A percentile compares a stretch with the other conserved stretches of the same genome.
Evolutionary conservation across 805 yeast species (phyloP).

Genomic region (Saccharomycopsis sp.): DNA sequence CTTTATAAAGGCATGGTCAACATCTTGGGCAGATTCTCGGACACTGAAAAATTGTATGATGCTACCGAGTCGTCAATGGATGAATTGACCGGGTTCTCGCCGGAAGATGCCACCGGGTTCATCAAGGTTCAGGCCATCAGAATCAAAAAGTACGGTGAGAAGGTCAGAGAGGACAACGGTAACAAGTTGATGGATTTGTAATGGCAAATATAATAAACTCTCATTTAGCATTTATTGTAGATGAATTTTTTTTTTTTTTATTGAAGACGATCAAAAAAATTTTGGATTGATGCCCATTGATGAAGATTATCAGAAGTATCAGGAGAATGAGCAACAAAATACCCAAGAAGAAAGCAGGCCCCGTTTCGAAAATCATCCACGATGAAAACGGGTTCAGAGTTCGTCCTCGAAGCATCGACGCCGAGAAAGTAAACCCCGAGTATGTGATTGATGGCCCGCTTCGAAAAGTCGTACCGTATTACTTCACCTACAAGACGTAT

Average conservation of each 20-base stretch:
- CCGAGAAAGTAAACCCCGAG: not conserved
- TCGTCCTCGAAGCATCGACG: not conserved
- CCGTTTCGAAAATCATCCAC: not conserved
- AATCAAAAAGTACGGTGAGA: conserved; percentile 95
- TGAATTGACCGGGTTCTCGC: conserved; percentile 95
- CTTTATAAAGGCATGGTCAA: conserved; percentile 83
- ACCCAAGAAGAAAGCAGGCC: not conserved
- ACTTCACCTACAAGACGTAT: conserved; percentile 80
- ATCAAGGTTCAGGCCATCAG: conserved; percentile 97
- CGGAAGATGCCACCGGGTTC: conserved; percentile 95
- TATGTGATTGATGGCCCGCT: conserved; percentile 24
- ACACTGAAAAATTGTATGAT: conserved; percentile 93
- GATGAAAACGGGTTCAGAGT: not conserved
- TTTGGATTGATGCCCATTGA: too few species aligned
- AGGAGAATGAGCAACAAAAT: too few species aligned
- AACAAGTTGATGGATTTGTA: conserved; percentile 13
- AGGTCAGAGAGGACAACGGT: conserved; percentile 54
- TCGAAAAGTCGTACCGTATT: conserved; percentile 76
- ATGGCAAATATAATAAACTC: too few species aligned
- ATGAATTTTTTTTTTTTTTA: too few species aligned
- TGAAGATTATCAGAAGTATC: too few species aligned
- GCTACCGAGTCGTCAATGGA: conserved; percentile 99
- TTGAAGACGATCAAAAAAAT: too few species aligned
- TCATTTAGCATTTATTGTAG: too few species aligned
- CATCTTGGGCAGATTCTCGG: conserved; percentile 88